These are phyloP conservation scores for Polysphondylium violaceum DNA, from an alignment of 78 protist species.

Conservation along the genomic window DNA sequence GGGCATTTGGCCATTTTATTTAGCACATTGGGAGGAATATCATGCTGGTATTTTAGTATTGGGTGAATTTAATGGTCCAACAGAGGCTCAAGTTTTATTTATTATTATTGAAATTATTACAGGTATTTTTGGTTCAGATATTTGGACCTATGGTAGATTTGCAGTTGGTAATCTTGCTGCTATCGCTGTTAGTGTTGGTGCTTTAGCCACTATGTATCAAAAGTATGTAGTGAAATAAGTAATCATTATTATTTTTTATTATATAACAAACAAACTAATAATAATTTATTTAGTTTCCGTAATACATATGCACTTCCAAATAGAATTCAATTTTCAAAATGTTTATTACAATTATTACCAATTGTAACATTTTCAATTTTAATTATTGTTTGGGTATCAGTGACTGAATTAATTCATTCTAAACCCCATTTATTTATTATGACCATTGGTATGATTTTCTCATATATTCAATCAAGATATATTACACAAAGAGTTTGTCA, in stretches of 20 bases:
- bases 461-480: conserved; percentile 70
- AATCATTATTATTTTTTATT: neutral
- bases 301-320: conserved; percentile 54
- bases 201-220: conserved; percentile 32
- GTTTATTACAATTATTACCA: conserved; percentile 66
- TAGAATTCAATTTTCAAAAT: conserved; percentile 45
- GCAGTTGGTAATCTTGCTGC: conserved; percentile 25
- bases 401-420: neutral
- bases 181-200: conserved; percentile 23
- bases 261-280: neutral
- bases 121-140: conserved; percentile 53
- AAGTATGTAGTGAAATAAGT: no score
- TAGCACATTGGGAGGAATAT: conserved; percentile 86
- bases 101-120: conserved; percentile 72
- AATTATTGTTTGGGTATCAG: conserved; percentile 65
- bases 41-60: conserved; percentile 81
- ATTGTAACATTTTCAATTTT: conserved; percentile 22
- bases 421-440: conserved; percentile 61
- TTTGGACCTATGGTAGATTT: conserved; percentile 55
- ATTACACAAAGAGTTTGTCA: conserved; percentile 79
- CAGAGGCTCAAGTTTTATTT: conserved; percentile 75
- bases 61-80: conserved; percentile 84
- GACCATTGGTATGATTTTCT: conserved; percentile 57
- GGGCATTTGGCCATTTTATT: conserved; percentile 78
- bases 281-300: conserved; percentile 5